Evolutionary conservation across 106 monocot genomes (phyloP).

Genomic region (Dioscorea zingiberensis): DNA sequence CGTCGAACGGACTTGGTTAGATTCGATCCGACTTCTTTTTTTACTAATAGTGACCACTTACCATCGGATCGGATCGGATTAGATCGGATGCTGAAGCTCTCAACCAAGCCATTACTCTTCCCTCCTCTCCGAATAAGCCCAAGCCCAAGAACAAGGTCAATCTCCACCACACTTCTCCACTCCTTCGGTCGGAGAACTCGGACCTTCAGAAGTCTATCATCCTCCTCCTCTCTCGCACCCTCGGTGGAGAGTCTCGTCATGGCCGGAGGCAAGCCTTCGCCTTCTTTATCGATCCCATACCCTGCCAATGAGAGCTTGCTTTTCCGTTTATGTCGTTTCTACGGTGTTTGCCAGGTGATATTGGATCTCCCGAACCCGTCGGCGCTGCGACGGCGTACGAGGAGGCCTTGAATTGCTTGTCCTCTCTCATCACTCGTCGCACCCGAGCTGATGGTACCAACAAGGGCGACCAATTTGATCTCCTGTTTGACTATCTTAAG

Average conservation of each 20-base stretch:
- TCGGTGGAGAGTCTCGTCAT: neutral
- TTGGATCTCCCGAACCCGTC: neutral
- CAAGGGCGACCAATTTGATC: conserved; percentile 60
- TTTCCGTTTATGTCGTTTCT: too few relatives aligned
- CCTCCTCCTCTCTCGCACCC: neutral
- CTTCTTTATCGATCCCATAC: neutral
- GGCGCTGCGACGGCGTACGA: conserved; percentile 37
- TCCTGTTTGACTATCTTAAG: conserved; percentile 69
- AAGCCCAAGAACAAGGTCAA: neutral
- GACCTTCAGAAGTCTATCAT: neutral
- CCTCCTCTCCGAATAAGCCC: too few relatives aligned
- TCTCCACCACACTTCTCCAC: neutral
- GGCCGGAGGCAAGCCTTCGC: neutral
- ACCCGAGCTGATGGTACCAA: conserved; percentile 59
- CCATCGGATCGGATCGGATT: too few relatives aligned
- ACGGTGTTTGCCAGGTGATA: neutral
- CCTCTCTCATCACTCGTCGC: conserved; percentile 74
- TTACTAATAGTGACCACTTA: too few relatives aligned
- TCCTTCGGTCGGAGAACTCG: neutral
- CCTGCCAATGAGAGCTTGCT: neutral
- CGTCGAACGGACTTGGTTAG: too few relatives aligned
- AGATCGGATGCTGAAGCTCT: too few relatives aligned
- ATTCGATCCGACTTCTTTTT: too few relatives aligned
- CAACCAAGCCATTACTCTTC: too few relatives aligned
- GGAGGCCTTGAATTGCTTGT: conserved; percentile 58